Evolutionary conservation across 257 asterid species (phyloP).

Genomic region (Euphrasia confusa): DNA sequence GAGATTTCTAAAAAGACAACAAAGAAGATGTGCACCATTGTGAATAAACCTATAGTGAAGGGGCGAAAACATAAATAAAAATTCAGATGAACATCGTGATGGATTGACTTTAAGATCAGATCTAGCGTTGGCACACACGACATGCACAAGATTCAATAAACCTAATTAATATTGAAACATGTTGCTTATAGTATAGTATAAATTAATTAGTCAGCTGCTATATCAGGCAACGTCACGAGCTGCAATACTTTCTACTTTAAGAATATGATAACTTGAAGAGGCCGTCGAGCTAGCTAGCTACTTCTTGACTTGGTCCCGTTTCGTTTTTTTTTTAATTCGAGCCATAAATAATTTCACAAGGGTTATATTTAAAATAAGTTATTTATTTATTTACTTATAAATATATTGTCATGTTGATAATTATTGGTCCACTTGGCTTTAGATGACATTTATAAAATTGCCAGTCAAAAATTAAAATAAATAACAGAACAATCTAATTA

Average conservation of each 20-base stretch:
- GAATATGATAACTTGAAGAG: not conserved
- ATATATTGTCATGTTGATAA: not conserved
- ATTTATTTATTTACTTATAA: too few relatives aligned
- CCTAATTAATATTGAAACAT: not conserved
- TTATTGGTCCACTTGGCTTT: not conserved
- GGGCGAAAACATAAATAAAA: not conserved
- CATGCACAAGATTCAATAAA: not conserved
- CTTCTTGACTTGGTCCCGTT: not conserved
- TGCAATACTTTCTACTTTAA: not conserved
- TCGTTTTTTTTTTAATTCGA: too few relatives aligned
- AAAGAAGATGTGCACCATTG: too few relatives aligned
- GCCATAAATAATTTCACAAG: too few relatives aligned
- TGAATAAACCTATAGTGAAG: not conserved
- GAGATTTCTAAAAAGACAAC: too few relatives aligned
- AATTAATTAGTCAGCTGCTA: constrained; percentile 3
- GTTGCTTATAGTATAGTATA: not conserved
- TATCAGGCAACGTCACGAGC: not conserved
- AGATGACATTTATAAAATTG: not conserved
- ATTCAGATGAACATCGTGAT: not conserved
- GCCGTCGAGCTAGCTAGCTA: not conserved
- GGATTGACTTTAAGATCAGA: not conserved
- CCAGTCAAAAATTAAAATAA: not conserved
- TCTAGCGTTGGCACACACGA: not conserved
- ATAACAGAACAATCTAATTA: not conserved
- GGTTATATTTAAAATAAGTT: too few relatives aligned